Conservation (phyloP, 2,329 filamentous ascomycete genomes). For the Cladosporium colombiae region DNA sequence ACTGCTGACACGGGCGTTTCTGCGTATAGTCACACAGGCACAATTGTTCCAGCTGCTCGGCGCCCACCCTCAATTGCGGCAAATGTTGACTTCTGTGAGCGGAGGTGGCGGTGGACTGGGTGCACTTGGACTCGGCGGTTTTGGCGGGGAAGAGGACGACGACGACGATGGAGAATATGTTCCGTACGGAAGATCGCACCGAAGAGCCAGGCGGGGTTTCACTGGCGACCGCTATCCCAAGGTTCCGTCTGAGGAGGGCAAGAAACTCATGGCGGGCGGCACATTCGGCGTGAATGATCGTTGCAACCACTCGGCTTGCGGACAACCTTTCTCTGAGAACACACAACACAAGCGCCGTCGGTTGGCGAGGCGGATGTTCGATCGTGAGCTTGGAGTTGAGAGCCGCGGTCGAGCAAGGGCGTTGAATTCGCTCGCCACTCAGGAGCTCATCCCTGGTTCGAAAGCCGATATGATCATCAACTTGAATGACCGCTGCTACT, state of each 20-base stretch:
- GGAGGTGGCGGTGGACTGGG: conserved; percentile 27
- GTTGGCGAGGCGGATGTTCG: conserved; percentile 70
- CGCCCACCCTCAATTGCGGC: not conserved
- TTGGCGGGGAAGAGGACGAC: conserved; percentile 43
- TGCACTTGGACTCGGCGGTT: conserved; percentile 32
- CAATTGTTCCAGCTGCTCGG: conserved; percentile 56
- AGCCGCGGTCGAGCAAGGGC: conserved; percentile 58
- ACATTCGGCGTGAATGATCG: conserved; percentile 71
- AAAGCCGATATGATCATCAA: conserved; percentile 84
- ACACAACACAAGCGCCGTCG: conserved; percentile 58
- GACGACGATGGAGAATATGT: conserved; percentile 35
- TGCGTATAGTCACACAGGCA: conserved; percentile 46
- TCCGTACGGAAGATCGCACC: conserved; percentile 22
- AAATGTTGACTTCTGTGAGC: conserved; percentile 18
- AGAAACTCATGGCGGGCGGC: conserved; percentile 77
- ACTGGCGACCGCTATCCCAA: conserved; percentile 67
- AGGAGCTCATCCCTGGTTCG: conserved; percentile 76
- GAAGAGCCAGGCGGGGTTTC: conserved; percentile 49
- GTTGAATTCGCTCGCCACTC: conserved; percentile 63
- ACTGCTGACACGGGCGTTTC: not conserved
- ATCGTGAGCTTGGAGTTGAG: conserved; percentile 77
- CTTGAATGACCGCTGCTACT: conserved; percentile 84
- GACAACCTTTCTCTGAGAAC: conserved; percentile 32
- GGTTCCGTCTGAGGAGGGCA: conserved; percentile 76
- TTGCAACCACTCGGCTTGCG: conserved; percentile 50